phyloP scores from a whole-genome alignment of 805 yeast species.

The Pichia paraexigua region DNA sequence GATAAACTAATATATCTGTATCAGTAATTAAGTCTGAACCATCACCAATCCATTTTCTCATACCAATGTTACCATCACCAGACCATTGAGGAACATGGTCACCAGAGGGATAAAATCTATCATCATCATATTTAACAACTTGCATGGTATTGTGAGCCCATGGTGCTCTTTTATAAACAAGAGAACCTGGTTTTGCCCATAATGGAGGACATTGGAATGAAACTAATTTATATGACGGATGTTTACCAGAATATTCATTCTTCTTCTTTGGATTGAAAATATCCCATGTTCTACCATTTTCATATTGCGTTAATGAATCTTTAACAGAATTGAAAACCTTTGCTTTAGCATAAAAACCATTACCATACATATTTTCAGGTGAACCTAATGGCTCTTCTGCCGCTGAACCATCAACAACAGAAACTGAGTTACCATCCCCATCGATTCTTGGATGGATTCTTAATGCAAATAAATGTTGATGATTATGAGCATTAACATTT shows the following conservation, averaged over 20 bases:
- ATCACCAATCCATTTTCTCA: slow-evolving; percentile 62
- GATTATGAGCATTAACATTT: slow-evolving; percentile 75
- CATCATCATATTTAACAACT: slow-evolving; percentile 67
- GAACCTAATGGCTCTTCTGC: slow-evolving; percentile 57
- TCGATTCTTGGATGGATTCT: slow-evolving; percentile 77
- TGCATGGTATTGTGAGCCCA: slow-evolving; percentile 65
- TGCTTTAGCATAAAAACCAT: slow-evolving; percentile 61
- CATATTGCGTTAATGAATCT: slow-evolving; percentile 56
- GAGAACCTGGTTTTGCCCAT: slow-evolving; percentile 64
- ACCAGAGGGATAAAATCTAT: slow-evolving; percentile 74
- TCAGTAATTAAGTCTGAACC: slow-evolving; percentile 50
- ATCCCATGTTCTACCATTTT: slow-evolving; percentile 71
- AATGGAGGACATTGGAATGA: slow-evolving; percentile 68
- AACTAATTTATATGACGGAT: slow-evolving; percentile 68
- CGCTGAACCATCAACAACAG: slow-evolving; percentile 54
- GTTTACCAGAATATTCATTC: slow-evolving; percentile 66
- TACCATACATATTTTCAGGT: slow-evolving; percentile 67
- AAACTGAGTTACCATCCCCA: slow-evolving; percentile 72
- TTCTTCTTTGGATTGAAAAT: slow-evolving; percentile 61
- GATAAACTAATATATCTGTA: slow-evolving; percentile 69
- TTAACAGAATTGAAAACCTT: slow-evolving; percentile 60
- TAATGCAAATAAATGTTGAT: slow-evolving; percentile 74
- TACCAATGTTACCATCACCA: slow-evolving; percentile 59
- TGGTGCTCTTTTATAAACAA: slow-evolving; percentile 74
- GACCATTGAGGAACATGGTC: slow-evolving; percentile 69